Evolutionary conservation across 768 basidiomycete species (phyloP).

Genomic region (Lentinula sp.): DNA sequence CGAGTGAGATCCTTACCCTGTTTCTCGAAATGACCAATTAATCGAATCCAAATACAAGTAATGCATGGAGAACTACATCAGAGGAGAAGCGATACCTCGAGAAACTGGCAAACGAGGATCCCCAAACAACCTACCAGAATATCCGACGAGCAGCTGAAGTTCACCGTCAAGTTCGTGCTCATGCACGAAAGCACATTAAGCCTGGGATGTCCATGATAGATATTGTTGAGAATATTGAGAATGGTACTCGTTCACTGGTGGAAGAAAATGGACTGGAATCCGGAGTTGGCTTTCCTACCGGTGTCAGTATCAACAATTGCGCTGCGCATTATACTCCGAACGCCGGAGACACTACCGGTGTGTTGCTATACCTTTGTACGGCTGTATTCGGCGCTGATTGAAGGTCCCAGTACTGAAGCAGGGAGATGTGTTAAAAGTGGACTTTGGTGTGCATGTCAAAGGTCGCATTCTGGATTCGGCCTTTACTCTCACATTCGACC

Average conservation of each 20-base stretch:
- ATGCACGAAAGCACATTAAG: conserved; percentile 76
- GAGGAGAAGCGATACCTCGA: conserved; percentile 90
- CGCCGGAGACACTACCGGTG: conserved; percentile 80
- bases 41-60: conserved; percentile 41
- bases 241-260: conserved; percentile 84
- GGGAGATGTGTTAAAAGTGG: conserved; percentile 92
- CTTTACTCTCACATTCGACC: conserved; percentile 88
- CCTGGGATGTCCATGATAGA: conserved; percentile 95
- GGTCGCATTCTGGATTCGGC: conserved; percentile 96
- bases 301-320: conserved; percentile 87
- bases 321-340: conserved; percentile 98
- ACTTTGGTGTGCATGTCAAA: conserved; percentile 95
- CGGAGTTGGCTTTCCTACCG: conserved; percentile 96
- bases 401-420: conserved; percentile 59
- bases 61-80: conserved; percentile 80
- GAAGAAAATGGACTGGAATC: conserved; percentile 83
- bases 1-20: conserved; percentile 45
- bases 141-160: conserved; percentile 95
- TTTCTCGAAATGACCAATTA: not conserved
- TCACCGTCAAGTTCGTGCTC: conserved; percentile 83
- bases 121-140: conserved; percentile 78
- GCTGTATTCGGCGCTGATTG: not conserved
- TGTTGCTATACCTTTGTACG: conserved; percentile 17
- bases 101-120: conserved; percentile 69
- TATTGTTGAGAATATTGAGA: conserved; percentile 90